phyloP scores from a whole-genome alignment of 2,329 filamentous ascomycete genomes.

The Aaosphaeria pasadenensis region DNA sequence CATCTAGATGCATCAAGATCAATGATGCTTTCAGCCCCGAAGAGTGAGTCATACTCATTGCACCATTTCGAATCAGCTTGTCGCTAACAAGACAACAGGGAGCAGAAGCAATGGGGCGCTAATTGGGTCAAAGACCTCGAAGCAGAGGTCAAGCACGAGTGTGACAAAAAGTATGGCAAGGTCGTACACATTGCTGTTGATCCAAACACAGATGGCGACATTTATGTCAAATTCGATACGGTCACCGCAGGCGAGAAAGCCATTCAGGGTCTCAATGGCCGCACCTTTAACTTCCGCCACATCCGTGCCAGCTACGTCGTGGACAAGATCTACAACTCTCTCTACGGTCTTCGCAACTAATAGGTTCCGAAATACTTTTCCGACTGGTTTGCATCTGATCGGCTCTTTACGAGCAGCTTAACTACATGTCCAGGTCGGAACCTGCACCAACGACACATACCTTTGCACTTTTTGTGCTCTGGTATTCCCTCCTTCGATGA shows the following conservation, averaged over 20 bases:
- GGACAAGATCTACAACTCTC: conserved; percentile 96
- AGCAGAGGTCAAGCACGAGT: conserved; percentile 88
- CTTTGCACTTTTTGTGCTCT: background rate
- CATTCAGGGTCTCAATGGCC: conserved; percentile 94
- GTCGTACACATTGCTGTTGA: conserved; percentile 97
- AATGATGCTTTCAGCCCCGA: conserved; percentile 93
- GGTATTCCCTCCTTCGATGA: too few species aligned
- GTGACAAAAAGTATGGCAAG: conserved; percentile 91
- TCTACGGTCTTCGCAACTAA: conserved; percentile 47
- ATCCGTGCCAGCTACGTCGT: conserved; percentile 95
- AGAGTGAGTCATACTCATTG: conserved; percentile 63
- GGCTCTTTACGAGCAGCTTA: background rate
- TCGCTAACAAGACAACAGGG: conserved; percentile 12
- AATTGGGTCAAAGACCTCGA: conserved; percentile 89
- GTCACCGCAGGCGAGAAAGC: conserved; percentile 95
- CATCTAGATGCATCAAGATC: conserved; percentile 88
- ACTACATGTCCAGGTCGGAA: background rate
- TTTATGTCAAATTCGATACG: conserved; percentile 97
- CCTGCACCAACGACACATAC: background rate
- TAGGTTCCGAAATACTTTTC: conserved; percentile 16
- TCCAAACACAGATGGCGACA: conserved; percentile 89
- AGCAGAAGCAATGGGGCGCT: conserved; percentile 20
- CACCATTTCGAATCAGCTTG: background rate
- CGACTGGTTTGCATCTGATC: background rate
- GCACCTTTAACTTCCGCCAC: conserved; percentile 89